Conservation (phyloP, 805 yeast genomes). For the Priceomyces medius region DNA sequence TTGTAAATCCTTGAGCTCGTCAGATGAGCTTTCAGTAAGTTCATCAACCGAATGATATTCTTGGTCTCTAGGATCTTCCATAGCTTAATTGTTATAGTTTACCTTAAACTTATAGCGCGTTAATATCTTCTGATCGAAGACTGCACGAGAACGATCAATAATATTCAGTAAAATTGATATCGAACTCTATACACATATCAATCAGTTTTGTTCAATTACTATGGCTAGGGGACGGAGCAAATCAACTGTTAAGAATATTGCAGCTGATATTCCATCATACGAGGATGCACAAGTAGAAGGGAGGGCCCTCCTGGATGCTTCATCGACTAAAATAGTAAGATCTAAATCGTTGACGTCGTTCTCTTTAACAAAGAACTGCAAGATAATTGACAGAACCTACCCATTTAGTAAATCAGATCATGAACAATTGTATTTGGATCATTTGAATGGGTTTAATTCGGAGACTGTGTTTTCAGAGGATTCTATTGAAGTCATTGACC, state of each 20-base stretch:
- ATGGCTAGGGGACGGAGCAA: constrained; percentile 53
- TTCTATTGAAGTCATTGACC: constrained; percentile 41
- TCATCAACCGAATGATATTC: constrained; percentile 23
- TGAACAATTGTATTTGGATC: constrained; percentile 28
- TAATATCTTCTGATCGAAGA: neutral
- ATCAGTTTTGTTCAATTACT: neutral
- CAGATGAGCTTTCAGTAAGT: constrained; percentile 38
- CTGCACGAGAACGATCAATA: neutral
- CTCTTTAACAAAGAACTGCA: constrained; percentile 1
- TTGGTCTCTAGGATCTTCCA: constrained; percentile 36
- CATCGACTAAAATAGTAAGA: constrained; percentile 5
- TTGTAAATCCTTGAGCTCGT: constrained; percentile 35
- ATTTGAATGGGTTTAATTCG: constrained; percentile 40
- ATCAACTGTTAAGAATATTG: constrained; percentile 63
- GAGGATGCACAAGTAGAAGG: constrained; percentile 25
- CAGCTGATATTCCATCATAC: constrained; percentile 47
- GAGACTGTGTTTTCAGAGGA: constrained; percentile 39
- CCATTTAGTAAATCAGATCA: constrained; percentile 9
- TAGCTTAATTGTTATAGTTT: constrained; percentile 4
- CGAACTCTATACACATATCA: neutral
- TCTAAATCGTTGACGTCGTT: constrained; percentile 9
- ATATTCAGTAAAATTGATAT: neutral
- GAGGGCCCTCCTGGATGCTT: constrained; percentile 10
- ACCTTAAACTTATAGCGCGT: neutral
- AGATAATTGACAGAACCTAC: constrained; percentile 4